Evolutionary conservation across 768 basidiomycete genomes (phyloP).

Genomic region (Favolaschia claudopus): DNA sequence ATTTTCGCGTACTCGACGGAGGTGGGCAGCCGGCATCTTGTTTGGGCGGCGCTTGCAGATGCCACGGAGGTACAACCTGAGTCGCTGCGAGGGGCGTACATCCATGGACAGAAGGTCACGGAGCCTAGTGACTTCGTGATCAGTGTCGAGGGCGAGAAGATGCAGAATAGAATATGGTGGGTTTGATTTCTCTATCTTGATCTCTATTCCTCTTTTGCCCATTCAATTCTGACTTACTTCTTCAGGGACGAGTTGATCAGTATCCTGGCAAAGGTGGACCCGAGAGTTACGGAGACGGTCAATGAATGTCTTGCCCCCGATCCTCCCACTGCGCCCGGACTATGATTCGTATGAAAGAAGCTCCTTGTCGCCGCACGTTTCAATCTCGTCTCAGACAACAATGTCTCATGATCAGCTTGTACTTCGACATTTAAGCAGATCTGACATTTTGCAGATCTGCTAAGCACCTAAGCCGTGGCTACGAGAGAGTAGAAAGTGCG

Average conservation of each 20-base stretch:
- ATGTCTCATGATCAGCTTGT: too few relatives aligned
- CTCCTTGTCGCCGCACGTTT: too few relatives aligned
- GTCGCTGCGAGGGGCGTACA: slow-evolving; percentile 17
- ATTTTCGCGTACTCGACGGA: slow-evolving; percentile 25
- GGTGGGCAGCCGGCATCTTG: slow-evolving; percentile 25
- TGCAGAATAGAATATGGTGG: slow-evolving; percentile 28
- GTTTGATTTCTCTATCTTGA: too few relatives aligned
- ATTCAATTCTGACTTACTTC: too few relatives aligned
- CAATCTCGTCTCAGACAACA: too few relatives aligned
- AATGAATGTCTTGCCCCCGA: slow-evolving; percentile 24
- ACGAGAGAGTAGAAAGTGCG: too few relatives aligned
- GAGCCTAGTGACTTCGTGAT: slow-evolving; percentile 29
- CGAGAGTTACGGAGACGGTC: slow-evolving; percentile 18
- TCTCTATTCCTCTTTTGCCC: too few relatives aligned
- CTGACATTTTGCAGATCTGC: too few relatives aligned
- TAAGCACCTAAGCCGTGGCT: too few relatives aligned
- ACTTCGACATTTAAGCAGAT: too few relatives aligned
- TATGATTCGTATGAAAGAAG: too few relatives aligned
- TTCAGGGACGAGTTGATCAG: slow-evolving; percentile 27
- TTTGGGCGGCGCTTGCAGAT: slow-evolving; percentile 22
- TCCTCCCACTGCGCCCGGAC: too few relatives aligned
- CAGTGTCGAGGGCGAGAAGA: slow-evolving; percentile 14
- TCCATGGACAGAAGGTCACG: slow-evolving; percentile 5
- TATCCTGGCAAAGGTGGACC: slow-evolving; percentile 24
- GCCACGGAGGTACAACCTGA: not conserved